Conservation (phyloP, 2,329 filamentous ascomycete species). For the Aspergillus ustus region DNA sequence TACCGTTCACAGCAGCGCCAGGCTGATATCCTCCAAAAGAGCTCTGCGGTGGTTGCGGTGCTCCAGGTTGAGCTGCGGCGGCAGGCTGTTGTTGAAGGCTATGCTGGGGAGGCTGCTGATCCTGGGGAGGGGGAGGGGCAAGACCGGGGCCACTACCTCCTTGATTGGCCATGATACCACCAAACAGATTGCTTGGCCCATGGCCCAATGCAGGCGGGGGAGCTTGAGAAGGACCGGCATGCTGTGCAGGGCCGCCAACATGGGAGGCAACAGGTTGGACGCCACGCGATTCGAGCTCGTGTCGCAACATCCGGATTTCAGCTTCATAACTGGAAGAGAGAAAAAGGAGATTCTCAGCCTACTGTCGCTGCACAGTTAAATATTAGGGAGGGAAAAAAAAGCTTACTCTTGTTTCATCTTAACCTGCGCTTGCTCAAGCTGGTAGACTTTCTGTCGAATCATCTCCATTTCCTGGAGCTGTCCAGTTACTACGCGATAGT, state of each 20-base stretch:
- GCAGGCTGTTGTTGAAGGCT: slow-evolving; percentile 63
- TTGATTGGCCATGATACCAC: slow-evolving; percentile 91
- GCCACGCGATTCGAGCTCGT: slow-evolving; percentile 78
- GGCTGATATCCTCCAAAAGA: slow-evolving; percentile 73
- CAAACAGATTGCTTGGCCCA: slow-evolving; percentile 87
- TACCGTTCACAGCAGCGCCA: slow-evolving; percentile 66
- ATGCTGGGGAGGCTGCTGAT: slow-evolving; percentile 64
- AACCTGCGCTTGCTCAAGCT: slow-evolving; percentile 87
- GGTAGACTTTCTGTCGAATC: slow-evolving; percentile 89
- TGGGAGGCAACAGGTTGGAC: slow-evolving; percentile 69
- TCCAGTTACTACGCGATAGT: slow-evolving; percentile 68
- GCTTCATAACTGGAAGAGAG: slow-evolving; percentile 77
- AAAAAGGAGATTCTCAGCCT: not conserved
- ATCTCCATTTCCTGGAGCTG: slow-evolving; percentile 96
- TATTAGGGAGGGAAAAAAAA: not conserved
- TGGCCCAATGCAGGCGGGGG: slow-evolving; percentile 85
- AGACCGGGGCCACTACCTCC: slow-evolving; percentile 84
- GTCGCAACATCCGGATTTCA: slow-evolving; percentile 81
- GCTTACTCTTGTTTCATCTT: slow-evolving; percentile 88
- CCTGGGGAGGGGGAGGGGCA: slow-evolving; percentile 73
- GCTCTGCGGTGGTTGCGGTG: slow-evolving; percentile 73
- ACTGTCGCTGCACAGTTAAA: not conserved
- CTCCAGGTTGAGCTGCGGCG: slow-evolving; percentile 61
- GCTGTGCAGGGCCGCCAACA: slow-evolving; percentile 72
- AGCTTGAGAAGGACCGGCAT: slow-evolving; percentile 80